Evolutionary conservation across 2,329 filamentous ascomycete genomes (phyloP).

Genomic region (Fusarium redolens): DNA sequence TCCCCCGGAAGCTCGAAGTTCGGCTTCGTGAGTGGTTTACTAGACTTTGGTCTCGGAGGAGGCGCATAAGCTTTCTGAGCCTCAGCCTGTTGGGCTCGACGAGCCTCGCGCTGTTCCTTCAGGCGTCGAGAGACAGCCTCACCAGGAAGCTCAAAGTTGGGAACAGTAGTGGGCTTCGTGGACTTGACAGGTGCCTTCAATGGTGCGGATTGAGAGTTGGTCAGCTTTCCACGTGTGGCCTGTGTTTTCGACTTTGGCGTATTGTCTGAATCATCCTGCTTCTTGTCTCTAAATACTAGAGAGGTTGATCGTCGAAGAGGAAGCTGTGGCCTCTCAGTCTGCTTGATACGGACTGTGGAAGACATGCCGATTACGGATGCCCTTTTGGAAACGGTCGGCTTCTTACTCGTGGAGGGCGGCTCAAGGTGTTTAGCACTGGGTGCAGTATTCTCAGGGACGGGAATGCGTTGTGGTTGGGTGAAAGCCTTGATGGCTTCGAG

Average conservation of each 20-base stretch:
- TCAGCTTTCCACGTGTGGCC: constrained; percentile 36
- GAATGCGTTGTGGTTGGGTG: constrained; percentile 49
- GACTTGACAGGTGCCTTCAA: constrained; percentile 63
- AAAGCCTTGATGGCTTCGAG: constrained; percentile 64
- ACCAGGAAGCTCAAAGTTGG: constrained; percentile 72
- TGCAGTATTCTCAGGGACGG: constrained; percentile 42
- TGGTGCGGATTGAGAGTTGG: constrained; percentile 18
- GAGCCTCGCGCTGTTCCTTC: constrained; percentile 69
- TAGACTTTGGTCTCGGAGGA: constrained; percentile 61
- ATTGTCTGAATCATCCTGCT: constrained; percentile 24
- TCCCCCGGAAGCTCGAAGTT: constrained; percentile 74
- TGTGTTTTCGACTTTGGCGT: constrained; percentile 26
- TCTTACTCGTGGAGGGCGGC: constrained; percentile 28
- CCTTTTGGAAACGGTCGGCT: constrained; percentile 39
- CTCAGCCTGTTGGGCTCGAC: constrained; percentile 54
- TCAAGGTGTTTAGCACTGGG: constrained; percentile 26
- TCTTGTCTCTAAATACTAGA: constrained; percentile 51
- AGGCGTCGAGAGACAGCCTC: constrained; percentile 69
- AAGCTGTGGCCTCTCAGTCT: constrained; percentile 51
- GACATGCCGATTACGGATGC: constrained; percentile 49
- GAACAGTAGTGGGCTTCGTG: constrained; percentile 63
- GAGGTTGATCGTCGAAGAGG: constrained; percentile 57
- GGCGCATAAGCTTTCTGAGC: constrained; percentile 51
- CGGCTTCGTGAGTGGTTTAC: constrained; percentile 64
- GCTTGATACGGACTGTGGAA: constrained; percentile 56